Evolutionary conservation across 768 basidiomycete genomes (phyloP).

Genomic region (Nidula microcarpa): DNA sequence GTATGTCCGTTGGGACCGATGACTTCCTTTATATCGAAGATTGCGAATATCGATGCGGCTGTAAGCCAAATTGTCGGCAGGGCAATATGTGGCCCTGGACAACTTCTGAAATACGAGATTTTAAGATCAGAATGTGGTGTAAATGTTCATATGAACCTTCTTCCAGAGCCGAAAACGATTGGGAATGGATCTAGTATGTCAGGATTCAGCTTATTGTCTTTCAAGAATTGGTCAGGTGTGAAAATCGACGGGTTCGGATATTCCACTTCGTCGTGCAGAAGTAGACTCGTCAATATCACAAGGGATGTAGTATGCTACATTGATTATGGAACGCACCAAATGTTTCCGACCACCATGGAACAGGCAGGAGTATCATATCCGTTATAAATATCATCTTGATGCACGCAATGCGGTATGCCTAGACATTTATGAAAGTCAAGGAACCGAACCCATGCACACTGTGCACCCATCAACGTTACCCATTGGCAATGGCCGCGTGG

Average conservation of each 20-base stretch:
- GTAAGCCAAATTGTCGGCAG: not conserved
- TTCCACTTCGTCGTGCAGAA: not conserved
- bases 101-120: not conserved
- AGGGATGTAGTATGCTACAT: too few species aligned
- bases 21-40: not conserved
- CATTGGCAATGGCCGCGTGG: too few species aligned
- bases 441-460: too few species aligned
- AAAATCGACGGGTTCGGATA: slow-evolving; percentile 7
- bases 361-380: slow-evolving; percentile 42
- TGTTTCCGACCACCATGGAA: slow-evolving; percentile 29
- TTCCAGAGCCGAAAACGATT: not conserved
- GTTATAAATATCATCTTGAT: slow-evolving; percentile 40
- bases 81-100: not conserved
- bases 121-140: too few species aligned
- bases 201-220: not conserved
- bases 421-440: too few species aligned
- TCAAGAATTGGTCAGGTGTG: slow-evolving; percentile 14
- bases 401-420: slow-evolving; percentile 27
- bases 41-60: not conserved
- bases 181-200: not conserved
- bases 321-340: slow-evolving; percentile 18
- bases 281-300: too few species aligned
- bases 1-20: too few species aligned
- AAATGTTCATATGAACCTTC: not conserved
- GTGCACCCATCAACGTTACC: too few species aligned